Percentiles rank a stretch among this genome's conserved stretches.
Conservation (phyloP, 2,329 filamentous ascomycete genomes). For the Botryotinia calthae region DNA sequence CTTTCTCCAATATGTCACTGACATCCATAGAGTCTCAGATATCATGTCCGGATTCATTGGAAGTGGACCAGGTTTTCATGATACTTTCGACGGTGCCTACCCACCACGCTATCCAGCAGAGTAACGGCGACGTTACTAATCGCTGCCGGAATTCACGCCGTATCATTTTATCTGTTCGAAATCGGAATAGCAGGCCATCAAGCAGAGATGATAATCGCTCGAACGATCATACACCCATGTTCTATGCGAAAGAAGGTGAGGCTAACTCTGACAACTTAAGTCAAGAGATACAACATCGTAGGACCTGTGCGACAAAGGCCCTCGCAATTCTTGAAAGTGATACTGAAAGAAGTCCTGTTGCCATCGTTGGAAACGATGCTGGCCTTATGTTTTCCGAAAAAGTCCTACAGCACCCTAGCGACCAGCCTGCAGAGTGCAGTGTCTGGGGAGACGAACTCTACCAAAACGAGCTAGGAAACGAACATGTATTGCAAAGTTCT, state of each 20-base stretch:
- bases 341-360: background rate
- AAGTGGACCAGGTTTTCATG: too few species aligned
- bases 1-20: background rate
- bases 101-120: background rate
- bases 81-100: background rate
- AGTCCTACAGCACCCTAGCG: too few species aligned
- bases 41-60: too few species aligned
- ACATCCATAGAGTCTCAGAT: background rate
- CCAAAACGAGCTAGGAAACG: too few species aligned
- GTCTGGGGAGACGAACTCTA: too few species aligned
- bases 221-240: background rate
- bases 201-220: background rate
- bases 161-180: background rate
- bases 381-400: too few species aligned
- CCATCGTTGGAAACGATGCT: background rate
- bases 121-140: background rate
- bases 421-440: too few species aligned
- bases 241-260: background rate
- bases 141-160: background rate
- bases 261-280: background rate
- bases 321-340: background rate
- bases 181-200: background rate
- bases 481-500: too few species aligned
- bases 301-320: too few species aligned
- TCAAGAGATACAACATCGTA: background rate